phyloP scores from a whole-genome alignment of 2,329 filamentous ascomycete species.

The Colletotrichum sp. region DNA sequence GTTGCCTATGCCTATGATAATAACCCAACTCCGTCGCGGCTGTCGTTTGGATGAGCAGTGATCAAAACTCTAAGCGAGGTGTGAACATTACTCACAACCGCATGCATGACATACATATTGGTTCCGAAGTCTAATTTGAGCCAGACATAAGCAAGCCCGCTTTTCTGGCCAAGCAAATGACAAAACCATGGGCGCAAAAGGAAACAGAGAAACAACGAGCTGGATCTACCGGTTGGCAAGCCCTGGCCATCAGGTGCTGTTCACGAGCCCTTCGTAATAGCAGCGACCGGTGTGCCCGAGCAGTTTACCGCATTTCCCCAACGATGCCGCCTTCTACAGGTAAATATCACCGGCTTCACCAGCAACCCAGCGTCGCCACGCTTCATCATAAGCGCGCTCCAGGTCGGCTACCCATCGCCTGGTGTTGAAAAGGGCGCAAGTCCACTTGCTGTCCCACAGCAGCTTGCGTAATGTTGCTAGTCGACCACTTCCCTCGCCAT shows the following conservation, averaged over 20 bases:
- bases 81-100: not conserved
- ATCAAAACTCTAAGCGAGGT: not conserved
- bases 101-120: not conserved
- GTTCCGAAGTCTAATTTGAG: not conserved
- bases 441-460: constrained; percentile 84
- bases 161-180: not conserved
- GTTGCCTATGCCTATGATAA: not conserved
- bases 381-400: constrained; percentile 85
- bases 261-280: not conserved
- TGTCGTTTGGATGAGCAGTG: not conserved
- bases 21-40: not conserved
- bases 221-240: not conserved
- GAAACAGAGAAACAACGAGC: not conserved
- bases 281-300: not conserved
- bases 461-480: constrained; percentile 80
- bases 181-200: not conserved
- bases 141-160: not conserved
- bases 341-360: constrained; percentile 94
- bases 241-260: not conserved
- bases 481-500: constrained; percentile 67
- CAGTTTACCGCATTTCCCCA: not conserved
- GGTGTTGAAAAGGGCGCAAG: constrained; percentile 89
- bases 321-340: constrained; percentile 51
- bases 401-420: constrained; percentile 88
- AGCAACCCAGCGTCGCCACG: constrained; percentile 86